Conservation (phyloP, 2,329 filamentous ascomycete genomes). For the Pleurostoma richardsiae region DNA sequence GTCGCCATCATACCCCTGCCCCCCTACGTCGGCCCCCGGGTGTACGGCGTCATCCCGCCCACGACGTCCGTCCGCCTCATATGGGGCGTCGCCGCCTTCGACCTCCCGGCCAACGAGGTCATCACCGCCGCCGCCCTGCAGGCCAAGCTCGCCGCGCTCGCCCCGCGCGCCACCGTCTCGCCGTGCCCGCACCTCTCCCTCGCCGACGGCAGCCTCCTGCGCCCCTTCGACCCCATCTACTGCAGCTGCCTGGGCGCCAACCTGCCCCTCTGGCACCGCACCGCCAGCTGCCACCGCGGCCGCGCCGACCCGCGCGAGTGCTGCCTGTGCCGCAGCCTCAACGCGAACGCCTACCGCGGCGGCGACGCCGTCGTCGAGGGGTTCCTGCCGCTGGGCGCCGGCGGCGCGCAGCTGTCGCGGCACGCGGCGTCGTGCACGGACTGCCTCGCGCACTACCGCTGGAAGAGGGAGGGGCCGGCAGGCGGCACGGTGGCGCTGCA, state of each 20-base stretch:
- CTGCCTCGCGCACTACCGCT: not conserved
- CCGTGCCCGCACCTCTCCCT: not conserved
- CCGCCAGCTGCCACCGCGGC: not conserved
- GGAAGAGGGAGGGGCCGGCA: not conserved
- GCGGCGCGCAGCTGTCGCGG: not conserved
- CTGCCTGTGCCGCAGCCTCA: not conserved
- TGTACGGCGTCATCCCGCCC: not conserved
- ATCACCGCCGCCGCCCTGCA: not conserved
- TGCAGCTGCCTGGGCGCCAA: not conserved
- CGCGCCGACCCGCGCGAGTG: not conserved
- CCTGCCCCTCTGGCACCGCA: not conserved
- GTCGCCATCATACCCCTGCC: not conserved
- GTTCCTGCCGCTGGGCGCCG: not conserved
- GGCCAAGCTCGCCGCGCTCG: not conserved
- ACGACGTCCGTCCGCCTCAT: not conserved
- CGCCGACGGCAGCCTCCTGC: not conserved
- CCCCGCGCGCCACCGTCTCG: not conserved
- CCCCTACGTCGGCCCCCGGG: not conserved
- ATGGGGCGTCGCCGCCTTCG: not conserved
- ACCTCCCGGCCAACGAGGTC: not conserved
- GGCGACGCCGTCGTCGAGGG: not conserved
- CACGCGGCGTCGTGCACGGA: not conserved
- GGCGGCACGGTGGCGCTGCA: not conserved
- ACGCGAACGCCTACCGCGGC: not conserved
- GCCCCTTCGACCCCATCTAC: not conserved